A percentile compares a stretch with the other conserved stretches of the same genome.
Conservation (phyloP, 805 yeast species). For the Cyberlindnera misumaiensis region DNA sequence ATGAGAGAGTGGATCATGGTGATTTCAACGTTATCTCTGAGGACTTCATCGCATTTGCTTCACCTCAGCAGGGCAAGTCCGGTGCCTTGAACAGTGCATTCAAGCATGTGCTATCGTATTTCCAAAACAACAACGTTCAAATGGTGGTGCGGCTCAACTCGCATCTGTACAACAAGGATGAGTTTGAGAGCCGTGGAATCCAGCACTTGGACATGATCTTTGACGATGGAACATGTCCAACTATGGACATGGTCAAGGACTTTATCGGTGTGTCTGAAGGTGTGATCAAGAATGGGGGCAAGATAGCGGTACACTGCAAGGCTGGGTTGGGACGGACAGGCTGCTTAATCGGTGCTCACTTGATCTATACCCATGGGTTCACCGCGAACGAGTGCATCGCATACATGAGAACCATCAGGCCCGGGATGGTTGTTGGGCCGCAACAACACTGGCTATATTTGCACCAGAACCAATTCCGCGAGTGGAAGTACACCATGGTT, state of each 20-base stretch:
- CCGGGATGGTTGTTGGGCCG: constrained; percentile 99
- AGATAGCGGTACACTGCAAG: constrained; percentile 97
- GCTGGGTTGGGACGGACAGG: constrained; percentile 99
- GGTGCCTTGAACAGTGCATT: constrained; percentile 61
- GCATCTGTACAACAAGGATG: constrained; percentile 77
- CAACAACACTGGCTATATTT: constrained; percentile 98
- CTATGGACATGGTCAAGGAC: constrained; percentile 84
- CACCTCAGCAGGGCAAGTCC: constrained; percentile 69
- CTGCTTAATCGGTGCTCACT: constrained; percentile 93
- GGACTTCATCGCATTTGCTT: constrained; percentile 95
- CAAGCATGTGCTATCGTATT: constrained; percentile 72
- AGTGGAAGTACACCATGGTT: constrained; percentile 91
- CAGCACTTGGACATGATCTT: constrained; percentile 93
- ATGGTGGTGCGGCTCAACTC: constrained; percentile 90
- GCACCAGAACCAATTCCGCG: constrained; percentile 93
- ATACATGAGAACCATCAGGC: constrained; percentile 91
- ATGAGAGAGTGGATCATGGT: constrained; percentile 95
- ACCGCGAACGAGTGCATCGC: constrained; percentile 97
- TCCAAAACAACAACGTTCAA: constrained; percentile 66
- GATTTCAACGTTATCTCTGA: constrained; percentile 89
- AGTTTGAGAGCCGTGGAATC: constrained; percentile 77
- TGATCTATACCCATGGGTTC: constrained; percentile 93
- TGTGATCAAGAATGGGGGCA: constrained; percentile 77
- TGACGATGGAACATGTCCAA: constrained; percentile 98
- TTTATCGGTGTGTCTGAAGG: constrained; percentile 95